Conservation (phyloP, 257 asterid species). For the Forsythia suspensa region DNA sequence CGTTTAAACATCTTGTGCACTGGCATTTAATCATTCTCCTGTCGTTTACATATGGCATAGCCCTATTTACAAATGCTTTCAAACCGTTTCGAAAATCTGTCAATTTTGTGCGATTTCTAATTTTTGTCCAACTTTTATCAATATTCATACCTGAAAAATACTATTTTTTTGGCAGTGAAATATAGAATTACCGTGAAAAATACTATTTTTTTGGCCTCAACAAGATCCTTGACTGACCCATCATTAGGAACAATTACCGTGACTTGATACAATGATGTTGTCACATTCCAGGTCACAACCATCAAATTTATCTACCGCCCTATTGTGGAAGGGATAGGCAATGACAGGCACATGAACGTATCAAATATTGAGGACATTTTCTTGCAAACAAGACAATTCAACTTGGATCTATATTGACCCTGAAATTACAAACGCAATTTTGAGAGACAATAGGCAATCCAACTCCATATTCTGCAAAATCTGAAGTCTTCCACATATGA, state of each 20-base stretch:
- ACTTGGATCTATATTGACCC: slow-evolving; percentile 74
- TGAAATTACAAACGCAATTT: slow-evolving; percentile 26
- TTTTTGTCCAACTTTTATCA: no score
- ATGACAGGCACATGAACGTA: slow-evolving; percentile 56
- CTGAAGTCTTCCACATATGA: no score
- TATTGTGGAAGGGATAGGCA: slow-evolving; percentile 49
- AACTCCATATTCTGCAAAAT: neutral
- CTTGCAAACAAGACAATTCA: slow-evolving; percentile 60
- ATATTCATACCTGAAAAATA: no score
- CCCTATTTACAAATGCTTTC: no score
- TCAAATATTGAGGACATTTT: slow-evolving; percentile 56
- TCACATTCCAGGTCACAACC: slow-evolving; percentile 47
- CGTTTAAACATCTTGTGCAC: no score
- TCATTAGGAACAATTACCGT: slow-evolving; percentile 49
- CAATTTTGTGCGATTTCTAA: no score
- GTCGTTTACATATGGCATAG: no score
- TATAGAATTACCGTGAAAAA: no score
- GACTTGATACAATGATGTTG: slow-evolving; percentile 42
- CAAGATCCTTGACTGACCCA: slow-evolving; percentile 57
- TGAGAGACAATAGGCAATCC: slow-evolving; percentile 12
- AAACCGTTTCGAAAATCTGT: no score
- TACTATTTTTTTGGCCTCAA: slow-evolving; percentile 26
- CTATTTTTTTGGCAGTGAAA: no score
- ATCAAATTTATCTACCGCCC: slow-evolving; percentile 58
- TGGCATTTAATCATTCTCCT: no score